Percentiles rank a stretch among this genome's conserved stretches.
phyloP scores from a whole-genome alignment of 306 rosid genomes.

The Casuarina cunninghamiana region DNA sequence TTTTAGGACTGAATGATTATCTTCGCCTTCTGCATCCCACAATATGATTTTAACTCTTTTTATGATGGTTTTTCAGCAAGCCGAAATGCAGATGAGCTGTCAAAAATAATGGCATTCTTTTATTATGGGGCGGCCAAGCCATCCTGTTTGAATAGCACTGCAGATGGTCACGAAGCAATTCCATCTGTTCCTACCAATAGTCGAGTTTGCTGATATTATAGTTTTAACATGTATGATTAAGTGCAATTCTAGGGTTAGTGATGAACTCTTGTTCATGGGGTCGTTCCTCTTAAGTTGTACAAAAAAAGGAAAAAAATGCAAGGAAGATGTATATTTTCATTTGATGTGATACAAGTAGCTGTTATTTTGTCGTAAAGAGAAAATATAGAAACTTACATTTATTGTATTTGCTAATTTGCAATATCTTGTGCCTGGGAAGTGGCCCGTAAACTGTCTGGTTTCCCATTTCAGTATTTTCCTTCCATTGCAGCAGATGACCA shows the following conservation, averaged over 20 bases:
- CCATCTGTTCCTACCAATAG: conserved; percentile 51
- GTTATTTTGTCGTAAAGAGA: too few relatives aligned
- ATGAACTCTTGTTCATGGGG: conserved; percentile 5
- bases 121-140: conserved; percentile 85
- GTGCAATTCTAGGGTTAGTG: conserved; percentile 3
- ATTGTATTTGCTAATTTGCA: background rate
- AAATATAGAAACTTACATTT: background rate
- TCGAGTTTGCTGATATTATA: conserved; percentile 31
- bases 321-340: too few relatives aligned
- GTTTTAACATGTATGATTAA: background rate
- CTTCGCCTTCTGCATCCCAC: conserved; percentile 5
- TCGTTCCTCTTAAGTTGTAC: background rate
- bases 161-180: conserved; percentile 52
- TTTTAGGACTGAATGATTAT: background rate
- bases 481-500: too few relatives aligned
- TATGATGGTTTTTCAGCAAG: conserved; percentile 45
- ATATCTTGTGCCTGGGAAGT: background rate
- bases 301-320: conserved; percentile 9
- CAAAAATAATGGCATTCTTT: conserved; percentile 88
- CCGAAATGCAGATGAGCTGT: conserved; percentile 75
- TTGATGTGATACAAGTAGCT: too few relatives aligned
- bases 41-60: conserved; percentile 13
- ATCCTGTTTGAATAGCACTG: conserved; percentile 45
- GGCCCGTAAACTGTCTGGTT: background rate
- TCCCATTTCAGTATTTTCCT: background rate